Percentiles rank a stretch among this genome's conserved stretches.
phyloP scores from a whole-genome alignment of 176 grass and related monocot genomes.

The Oryza meyeriana region DNA sequence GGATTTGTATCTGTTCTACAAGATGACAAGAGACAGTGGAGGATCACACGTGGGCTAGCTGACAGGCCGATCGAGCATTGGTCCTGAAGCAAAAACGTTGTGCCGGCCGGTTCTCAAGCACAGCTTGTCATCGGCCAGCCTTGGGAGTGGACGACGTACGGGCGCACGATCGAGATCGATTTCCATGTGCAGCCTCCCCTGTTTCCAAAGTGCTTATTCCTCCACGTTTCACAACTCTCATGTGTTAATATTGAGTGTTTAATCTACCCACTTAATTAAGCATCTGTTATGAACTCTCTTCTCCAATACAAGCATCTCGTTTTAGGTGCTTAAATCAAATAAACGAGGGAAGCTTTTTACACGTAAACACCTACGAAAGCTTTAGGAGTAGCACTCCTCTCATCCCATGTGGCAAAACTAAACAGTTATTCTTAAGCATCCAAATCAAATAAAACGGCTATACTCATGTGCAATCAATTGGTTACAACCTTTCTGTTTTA shows the following conservation, averaged over 20 bases:
- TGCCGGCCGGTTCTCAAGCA: background rate
- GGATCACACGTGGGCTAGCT: background rate
- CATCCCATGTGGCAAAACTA: no score
- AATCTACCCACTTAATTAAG: no score
- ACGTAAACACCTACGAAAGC: no score
- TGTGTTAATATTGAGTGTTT: background rate
- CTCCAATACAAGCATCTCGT: no score
- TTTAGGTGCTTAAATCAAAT: no score
- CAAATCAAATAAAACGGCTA: no score
- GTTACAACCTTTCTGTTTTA: no score
- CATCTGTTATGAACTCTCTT: no score
- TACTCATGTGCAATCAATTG: no score
- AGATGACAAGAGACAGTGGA: background rate
- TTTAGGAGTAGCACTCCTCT: no score
- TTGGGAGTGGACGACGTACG: background rate
- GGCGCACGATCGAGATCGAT: background rate
- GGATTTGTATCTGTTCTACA: background rate
- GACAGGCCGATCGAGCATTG: background rate
- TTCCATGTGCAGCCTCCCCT: background rate
- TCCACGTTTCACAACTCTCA: background rate
- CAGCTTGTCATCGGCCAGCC: background rate
- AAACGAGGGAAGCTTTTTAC: no score
- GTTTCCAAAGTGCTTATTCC: background rate
- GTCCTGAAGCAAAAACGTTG: background rate
- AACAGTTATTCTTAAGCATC: no score